Evolutionary conservation across 805 yeast species (phyloP), one percentile per base, ranked within the genome.

Genomic region (Dipodascopsis uninucleata): DNA sequence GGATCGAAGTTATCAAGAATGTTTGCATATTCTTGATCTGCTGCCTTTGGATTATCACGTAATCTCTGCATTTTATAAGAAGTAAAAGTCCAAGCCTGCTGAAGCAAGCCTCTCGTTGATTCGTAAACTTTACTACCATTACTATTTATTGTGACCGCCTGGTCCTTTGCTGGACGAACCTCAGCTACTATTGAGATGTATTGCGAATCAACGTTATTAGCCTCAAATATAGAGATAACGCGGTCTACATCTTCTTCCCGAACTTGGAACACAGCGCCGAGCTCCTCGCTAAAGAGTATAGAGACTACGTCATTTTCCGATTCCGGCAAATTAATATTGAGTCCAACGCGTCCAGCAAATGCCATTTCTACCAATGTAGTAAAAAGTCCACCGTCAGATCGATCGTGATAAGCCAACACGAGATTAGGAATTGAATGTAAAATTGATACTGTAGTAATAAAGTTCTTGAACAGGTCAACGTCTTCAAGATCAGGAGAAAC

Each of bases 231-330:
- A 10, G 72, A 54, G 31, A 68, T 71, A 61, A 93, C 85, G 40
- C 70, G 64, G 2, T 69, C 74, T 37, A 72, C 71, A 46, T 81
- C 81, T 23, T 71, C 56, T 22, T 71, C 65, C 36, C 71, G 60
- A 56, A 90, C 75, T 67, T 93, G 98, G 88, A 93, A 88, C 22
- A 90, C 95, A 28, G 95, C 90, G 63, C 97, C 98, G 36, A 93
- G 75, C 64, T 93, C 97, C 70, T 93, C 98, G 62, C 82, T 83
- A 74, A 93, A 93, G 59, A 89, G 70, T 26, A 74, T 71, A 10
- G 81, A 67, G 43, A 79, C 70, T 9, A 71, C 66, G 49, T 73
- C 76, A 21, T 70, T 71, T 22, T 59, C 60, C 18, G 60, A 55
- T 28, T 68, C 63, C 3, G 52, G 52, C 17, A 58, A 35, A 22